These are phyloP conservation scores for Russula sp. DNA, from an alignment of 768 basidiomycete species.

Conservation along the genomic window DNA sequence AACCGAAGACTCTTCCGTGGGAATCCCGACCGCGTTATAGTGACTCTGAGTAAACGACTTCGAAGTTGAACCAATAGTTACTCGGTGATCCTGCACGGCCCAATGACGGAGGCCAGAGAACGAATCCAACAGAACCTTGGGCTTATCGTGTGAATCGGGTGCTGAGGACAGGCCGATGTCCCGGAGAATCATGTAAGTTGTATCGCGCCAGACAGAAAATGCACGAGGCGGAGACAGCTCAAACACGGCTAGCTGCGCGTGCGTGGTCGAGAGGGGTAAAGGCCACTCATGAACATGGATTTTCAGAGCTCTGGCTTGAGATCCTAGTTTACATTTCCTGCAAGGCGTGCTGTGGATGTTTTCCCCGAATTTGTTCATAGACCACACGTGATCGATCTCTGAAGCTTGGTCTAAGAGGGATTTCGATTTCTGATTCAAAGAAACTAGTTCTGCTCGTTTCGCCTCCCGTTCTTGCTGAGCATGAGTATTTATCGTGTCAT, in stretches of 20 bases:
- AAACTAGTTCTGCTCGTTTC: neutral
- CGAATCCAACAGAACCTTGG: neutral
- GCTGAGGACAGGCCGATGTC: neutral
- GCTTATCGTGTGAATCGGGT: neutral
- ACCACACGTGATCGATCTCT: neutral
- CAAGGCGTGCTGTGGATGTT: neutral
- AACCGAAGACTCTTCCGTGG: neutral
- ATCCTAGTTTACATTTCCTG: neutral
- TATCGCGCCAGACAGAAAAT: slow-evolving; percentile 8
- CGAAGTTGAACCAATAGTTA: slow-evolving; percentile 1
- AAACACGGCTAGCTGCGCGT: neutral
- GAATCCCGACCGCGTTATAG: neutral
- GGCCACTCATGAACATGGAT: slow-evolving; percentile 6
- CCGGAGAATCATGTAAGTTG: slow-evolving; percentile 1
- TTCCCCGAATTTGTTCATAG: neutral
- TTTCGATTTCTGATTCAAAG: neutral
- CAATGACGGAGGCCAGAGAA: slow-evolving; percentile 1
- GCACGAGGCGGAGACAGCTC: neutral
- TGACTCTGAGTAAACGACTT: neutral
- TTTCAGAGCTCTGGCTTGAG: neutral
- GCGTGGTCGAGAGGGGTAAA: neutral
- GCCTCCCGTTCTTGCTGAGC: neutral
- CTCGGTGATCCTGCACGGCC: neutral
- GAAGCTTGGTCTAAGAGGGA: neutral
- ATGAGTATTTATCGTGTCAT: neutral